Percentiles rank a stretch among this genome's conserved stretches.
phyloP scores from a whole-genome alignment of 371 early-diverging fungal species.

The Sporodiniella umbellata region DNA sequence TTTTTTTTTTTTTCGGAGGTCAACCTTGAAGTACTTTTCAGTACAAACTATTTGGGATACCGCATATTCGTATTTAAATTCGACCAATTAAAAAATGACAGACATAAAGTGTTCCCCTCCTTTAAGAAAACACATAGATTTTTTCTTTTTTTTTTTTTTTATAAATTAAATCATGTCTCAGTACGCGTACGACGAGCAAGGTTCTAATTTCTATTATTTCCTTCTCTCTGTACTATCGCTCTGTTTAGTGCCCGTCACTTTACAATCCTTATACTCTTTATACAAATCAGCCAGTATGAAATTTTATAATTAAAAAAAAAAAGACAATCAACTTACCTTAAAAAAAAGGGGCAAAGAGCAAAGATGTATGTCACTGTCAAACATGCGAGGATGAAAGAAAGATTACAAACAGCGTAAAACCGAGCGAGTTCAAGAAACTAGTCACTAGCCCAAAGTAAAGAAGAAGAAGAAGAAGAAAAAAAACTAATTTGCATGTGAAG shows the following conservation, averaged over 20 bases:
- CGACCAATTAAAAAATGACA: slow-evolving; percentile 1
- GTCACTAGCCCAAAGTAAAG: slow-evolving; percentile 23
- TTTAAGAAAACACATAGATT: too few relatives aligned
- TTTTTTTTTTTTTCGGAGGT: too few relatives aligned
- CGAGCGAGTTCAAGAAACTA: slow-evolving; percentile 14
- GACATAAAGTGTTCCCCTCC: neutral
- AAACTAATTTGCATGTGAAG: slow-evolving; percentile 16
- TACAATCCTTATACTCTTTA: slow-evolving; percentile 44
- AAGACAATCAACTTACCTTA: neutral
- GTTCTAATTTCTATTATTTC: slow-evolving; percentile 93
- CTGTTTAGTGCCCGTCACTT: slow-evolving; percentile 77
- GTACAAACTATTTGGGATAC: neutral
- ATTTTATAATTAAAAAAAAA: neutral
- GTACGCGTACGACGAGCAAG: slow-evolving; percentile 93
- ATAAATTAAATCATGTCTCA: slow-evolving; percentile 40
- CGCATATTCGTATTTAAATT: slow-evolving; percentile 1
- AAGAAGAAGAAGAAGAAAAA: slow-evolving; percentile 10
- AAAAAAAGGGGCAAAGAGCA: slow-evolving; percentile 8
- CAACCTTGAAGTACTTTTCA: too few relatives aligned
- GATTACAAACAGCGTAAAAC: slow-evolving; percentile 9
- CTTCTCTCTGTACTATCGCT: slow-evolving; percentile 79
- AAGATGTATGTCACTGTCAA: slow-evolving; percentile 16
- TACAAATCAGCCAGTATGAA: slow-evolving; percentile 45
- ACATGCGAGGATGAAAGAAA: slow-evolving; percentile 22
- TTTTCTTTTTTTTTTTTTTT: neutral